Evolutionary conservation across 2,329 filamentous ascomycete species (phyloP).

Genomic region (Pseudogymnoascus sp.): DNA sequence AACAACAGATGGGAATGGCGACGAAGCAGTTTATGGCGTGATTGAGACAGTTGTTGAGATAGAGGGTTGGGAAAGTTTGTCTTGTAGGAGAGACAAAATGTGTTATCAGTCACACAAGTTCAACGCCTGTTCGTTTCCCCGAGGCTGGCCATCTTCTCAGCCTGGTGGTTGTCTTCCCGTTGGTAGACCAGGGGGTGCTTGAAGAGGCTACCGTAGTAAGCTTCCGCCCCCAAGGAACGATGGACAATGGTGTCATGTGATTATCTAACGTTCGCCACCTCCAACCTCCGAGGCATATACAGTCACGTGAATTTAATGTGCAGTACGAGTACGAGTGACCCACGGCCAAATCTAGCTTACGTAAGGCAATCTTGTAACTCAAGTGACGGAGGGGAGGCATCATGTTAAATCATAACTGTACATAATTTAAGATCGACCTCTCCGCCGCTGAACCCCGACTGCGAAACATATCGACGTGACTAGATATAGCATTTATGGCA

Average conservation of each 20-base stretch:
- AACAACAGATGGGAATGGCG: not conserved
- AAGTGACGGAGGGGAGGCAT: slow-evolving; percentile 10
- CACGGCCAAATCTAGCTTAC: not conserved
- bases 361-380: slow-evolving; percentile 5
- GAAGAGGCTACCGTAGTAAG: not conserved
- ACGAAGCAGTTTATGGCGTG: slow-evolving; percentile 4
- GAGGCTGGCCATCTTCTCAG: slow-evolving; percentile 7
- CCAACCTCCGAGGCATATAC: not conserved
- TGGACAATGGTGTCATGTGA: not conserved
- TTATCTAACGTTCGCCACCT: not conserved
- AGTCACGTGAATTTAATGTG: not conserved
- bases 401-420: slow-evolving; percentile 16
- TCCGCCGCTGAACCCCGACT: slow-evolving; percentile 13
- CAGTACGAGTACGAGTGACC: not conserved
- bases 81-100: slow-evolving; percentile 11
- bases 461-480: not conserved
- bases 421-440: slow-evolving; percentile 17
- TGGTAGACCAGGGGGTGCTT: not conserved
- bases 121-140: not conserved
- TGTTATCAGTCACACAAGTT: slow-evolving; percentile 7
- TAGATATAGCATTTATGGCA: slow-evolving; percentile 20
- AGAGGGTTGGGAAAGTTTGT: not conserved
- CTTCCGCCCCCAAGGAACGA: not conserved
- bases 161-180: not conserved
- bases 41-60: not conserved